Evolutionary conservation across 176 grass and related monocot species (phyloP).

Genomic region (Carex scoparia): DNA sequence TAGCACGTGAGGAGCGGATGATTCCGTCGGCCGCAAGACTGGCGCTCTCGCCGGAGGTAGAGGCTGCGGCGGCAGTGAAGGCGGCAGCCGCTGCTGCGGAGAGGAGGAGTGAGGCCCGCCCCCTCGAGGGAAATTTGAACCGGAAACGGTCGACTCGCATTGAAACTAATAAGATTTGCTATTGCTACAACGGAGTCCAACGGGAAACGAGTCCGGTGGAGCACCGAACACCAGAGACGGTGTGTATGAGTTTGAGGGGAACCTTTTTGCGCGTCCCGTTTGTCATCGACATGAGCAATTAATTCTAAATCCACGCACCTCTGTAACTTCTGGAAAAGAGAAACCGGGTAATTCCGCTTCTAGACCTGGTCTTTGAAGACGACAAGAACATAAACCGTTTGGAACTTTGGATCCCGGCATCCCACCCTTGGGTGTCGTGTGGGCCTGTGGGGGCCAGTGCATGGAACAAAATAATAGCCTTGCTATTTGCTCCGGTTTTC

Average conservation of each 20-base stretch:
- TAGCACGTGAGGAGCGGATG: slow-evolving; percentile 64
- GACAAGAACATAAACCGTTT: neutral
- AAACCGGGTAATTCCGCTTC: neutral
- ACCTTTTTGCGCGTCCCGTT: neutral
- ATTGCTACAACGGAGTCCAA: neutral
- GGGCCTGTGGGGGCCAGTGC: too few species aligned
- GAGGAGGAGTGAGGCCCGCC: slow-evolving; percentile 30
- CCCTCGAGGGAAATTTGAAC: slow-evolving; percentile 3
- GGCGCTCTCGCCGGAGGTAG: slow-evolving; percentile 19
- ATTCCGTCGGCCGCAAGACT: slow-evolving; percentile 41
- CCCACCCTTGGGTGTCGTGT: too few species aligned
- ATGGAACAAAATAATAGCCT: too few species aligned
- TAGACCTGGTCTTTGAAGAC: neutral
- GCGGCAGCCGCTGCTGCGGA: slow-evolving; percentile 25
- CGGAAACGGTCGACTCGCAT: slow-evolving; percentile 23
- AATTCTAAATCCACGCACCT: neutral
- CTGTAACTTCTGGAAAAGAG: neutral
- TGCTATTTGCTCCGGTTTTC: too few species aligned
- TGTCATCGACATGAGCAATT: neutral
- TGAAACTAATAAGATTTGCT: neutral
- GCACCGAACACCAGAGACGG: neutral
- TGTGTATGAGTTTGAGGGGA: neutral
- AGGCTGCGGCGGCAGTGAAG: slow-evolving; percentile 19
- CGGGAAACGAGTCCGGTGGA: neutral
- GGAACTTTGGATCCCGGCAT: too few species aligned